Percentiles rank a stretch among this genome's conserved stretches.
phyloP scores from a whole-genome alignment of 1,284 basidiomycete species.

The Ganoderma leucocontextum region DNA sequence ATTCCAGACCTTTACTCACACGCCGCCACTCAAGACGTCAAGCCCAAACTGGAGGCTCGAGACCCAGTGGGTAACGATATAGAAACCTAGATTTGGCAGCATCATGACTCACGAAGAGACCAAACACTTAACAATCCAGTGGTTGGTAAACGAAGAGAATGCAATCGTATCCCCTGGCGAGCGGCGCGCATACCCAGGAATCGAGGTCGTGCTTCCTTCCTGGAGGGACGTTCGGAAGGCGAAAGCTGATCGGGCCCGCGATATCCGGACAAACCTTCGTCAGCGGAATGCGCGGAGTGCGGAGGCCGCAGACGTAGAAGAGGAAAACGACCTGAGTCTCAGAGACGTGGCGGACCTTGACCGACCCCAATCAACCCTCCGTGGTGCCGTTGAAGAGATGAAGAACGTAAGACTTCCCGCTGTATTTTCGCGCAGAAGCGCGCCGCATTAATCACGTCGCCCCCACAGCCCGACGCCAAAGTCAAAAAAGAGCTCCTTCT shows the following conservation, averaged over 20 bases:
- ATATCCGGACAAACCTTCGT: not conserved
- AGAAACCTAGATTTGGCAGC: not conserved
- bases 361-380: not conserved
- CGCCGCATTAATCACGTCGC: not conserved
- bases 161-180: not conserved
- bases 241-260: not conserved
- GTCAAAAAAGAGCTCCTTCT: slow-evolving; percentile 23
- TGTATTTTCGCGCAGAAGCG: not conserved
- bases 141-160: not conserved
- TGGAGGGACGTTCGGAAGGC: not conserved
- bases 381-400: slow-evolving; percentile 12
- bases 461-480: slow-evolving; percentile 19
- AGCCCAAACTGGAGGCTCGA: not conserved
- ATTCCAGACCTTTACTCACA: not conserved
- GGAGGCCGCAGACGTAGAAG: too few relatives aligned
- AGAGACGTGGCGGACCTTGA: not conserved
- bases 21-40: not conserved
- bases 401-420: slow-evolving; percentile 8
- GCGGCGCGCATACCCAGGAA: not conserved
- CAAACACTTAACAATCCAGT: not conserved
- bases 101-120: too few relatives aligned
- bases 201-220: not conserved
- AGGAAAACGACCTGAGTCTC: not conserved
- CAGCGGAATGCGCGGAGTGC: not conserved
- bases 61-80: not conserved